Conservation (phyloP, 1,139 yeast species). For the Scheffersomyces parashehatae region DNA sequence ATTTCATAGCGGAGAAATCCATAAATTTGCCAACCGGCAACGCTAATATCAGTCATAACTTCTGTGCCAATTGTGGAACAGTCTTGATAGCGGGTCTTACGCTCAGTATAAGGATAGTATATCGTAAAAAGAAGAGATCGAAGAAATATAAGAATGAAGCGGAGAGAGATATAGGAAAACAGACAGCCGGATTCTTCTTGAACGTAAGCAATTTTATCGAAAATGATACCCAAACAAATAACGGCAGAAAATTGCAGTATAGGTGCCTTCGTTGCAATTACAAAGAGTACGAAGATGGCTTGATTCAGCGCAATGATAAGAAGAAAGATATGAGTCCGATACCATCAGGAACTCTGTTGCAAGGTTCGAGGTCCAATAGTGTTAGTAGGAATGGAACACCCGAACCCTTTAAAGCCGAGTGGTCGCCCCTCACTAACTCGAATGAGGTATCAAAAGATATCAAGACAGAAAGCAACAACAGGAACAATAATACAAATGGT, state of each 20-base stretch:
- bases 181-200: too few species aligned
- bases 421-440: conserved; percentile 2
- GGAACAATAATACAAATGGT: conserved; percentile 1
- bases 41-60: conserved; percentile 24
- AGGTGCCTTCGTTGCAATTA: conserved; percentile 32
- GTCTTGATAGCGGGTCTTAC: conserved; percentile 50
- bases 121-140: conserved; percentile 14
- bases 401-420: conserved; percentile 3
- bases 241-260: conserved; percentile 21
- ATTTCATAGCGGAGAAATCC: conserved; percentile 21
- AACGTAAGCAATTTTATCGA: neutral
- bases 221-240: conserved; percentile 1
- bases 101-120: conserved; percentile 25
- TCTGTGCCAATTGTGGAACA: conserved; percentile 48
- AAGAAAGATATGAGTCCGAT: neutral
- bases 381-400: neutral
- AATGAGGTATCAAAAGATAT: conserved; percentile 5
- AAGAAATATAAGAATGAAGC: conserved; percentile 7
- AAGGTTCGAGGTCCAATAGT: neutral
- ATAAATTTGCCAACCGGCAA: conserved; percentile 26
- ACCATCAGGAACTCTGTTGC: neutral
- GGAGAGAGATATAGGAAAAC: too few species aligned
- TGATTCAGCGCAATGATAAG: conserved; percentile 8
- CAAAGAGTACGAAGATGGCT: conserved; percentile 8
- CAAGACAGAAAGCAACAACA: conserved; percentile 5